Conservation (phyloP, 139 green algal species). For the Closterium sp. region DNA sequence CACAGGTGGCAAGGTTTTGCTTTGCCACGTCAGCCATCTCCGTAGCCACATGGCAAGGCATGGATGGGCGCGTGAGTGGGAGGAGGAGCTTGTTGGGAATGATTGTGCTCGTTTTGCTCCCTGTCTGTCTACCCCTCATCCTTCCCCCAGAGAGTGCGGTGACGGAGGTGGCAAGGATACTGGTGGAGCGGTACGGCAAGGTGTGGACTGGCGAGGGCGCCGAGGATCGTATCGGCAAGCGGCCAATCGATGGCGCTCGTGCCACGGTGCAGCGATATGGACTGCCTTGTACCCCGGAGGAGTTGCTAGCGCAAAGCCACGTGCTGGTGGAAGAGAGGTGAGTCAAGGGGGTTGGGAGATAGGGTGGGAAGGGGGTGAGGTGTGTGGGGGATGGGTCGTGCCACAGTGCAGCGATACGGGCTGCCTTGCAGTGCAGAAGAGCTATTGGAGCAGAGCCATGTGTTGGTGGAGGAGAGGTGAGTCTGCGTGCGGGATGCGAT, state of each 20-base stretch:
- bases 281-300: conserved; percentile 11
- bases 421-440: conserved; percentile 54
- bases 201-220: neutral
- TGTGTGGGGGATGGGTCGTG: neutral
- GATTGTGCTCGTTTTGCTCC: neutral
- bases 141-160: neutral
- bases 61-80: too few relatives aligned
- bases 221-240: conserved; percentile 59
- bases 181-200: neutral
- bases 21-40: too few relatives aligned
- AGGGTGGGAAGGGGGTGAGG: too few relatives aligned
- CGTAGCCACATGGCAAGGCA: too few relatives aligned
- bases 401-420: neutral
- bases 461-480: conserved; percentile 10
- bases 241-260: conserved; percentile 71
- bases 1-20: too few relatives aligned
- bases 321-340: conserved; percentile 20
- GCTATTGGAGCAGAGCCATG: conserved; percentile 10
- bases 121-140: neutral
- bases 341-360: neutral
- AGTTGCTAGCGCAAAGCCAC: conserved; percentile 21
- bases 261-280: conserved; percentile 54
- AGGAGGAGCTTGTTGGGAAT: too few relatives aligned
- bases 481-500: too few relatives aligned
- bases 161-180: neutral